Conservation (phyloP, 176 grass and related monocot species). For the Eleusine coracana region DNA sequence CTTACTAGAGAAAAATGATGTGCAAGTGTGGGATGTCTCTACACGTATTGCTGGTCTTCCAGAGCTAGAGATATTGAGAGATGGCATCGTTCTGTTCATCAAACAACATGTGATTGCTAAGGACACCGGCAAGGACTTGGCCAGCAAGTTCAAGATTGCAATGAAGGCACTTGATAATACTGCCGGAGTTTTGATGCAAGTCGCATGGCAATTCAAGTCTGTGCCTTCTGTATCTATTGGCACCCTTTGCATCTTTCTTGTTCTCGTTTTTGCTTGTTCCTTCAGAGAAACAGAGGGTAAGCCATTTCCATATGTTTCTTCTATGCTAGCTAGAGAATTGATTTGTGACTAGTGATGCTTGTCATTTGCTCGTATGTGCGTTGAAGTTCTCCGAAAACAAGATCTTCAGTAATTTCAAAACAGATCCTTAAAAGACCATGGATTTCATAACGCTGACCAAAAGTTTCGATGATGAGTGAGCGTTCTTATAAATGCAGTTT, state of each 20-base stretch:
- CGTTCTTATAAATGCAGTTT: too few species aligned
- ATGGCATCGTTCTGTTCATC: conserved; percentile 67
- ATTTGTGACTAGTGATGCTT: too few species aligned
- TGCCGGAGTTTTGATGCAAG: conserved; percentile 75
- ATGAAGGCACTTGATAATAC: conserved; percentile 83
- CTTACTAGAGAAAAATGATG: conserved; percentile 63
- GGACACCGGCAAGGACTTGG: conserved; percentile 35
- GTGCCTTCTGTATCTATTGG: not conserved
- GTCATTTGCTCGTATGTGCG: too few species aligned
- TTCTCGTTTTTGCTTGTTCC: not conserved
- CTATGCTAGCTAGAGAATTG: too few species aligned
- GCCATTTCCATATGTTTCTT: too few species aligned
- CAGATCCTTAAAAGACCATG: too few species aligned
- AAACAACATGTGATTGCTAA: conserved; percentile 65
- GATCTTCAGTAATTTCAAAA: too few species aligned
- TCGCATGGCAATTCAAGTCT: not conserved
- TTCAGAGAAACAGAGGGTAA: too few species aligned
- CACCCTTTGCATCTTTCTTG: not conserved
- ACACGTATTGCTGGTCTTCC: conserved; percentile 65
- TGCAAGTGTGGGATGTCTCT: conserved; percentile 75
- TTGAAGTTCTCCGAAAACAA: too few species aligned
- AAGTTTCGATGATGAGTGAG: too few species aligned
- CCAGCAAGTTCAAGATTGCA: conserved; percentile 69
- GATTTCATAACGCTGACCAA: too few species aligned
- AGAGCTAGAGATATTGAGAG: conserved; percentile 72